Evolutionary conservation across 2,329 filamentous ascomycete genomes (phyloP).

Genomic region (Aspergillus sp.): DNA sequence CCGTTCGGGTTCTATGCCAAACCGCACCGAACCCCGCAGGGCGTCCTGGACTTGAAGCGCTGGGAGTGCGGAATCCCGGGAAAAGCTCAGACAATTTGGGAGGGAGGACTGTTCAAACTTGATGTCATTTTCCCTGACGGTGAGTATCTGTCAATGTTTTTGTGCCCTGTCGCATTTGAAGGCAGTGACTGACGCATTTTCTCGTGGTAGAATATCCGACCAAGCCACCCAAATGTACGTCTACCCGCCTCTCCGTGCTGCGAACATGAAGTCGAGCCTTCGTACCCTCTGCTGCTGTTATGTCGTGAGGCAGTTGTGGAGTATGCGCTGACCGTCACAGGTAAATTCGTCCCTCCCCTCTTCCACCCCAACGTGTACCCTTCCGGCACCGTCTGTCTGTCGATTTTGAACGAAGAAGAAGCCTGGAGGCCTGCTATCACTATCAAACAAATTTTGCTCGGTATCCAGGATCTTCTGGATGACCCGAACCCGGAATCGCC

Average conservation of each 20-base stretch:
- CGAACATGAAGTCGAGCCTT: background rate
- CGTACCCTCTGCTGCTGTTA: background rate
- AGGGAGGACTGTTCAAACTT: constrained; percentile 94
- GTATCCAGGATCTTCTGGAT: constrained; percentile 92
- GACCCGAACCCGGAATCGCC: constrained; percentile 97
- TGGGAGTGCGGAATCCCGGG: constrained; percentile 98
- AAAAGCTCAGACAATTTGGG: constrained; percentile 96
- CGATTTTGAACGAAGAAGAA: constrained; percentile 96
- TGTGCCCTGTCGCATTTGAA: background rate
- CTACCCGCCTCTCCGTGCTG: background rate
- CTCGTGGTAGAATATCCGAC: constrained; percentile 80
- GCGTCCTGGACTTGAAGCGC: constrained; percentile 83
- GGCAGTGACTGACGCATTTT: constrained; percentile 14
- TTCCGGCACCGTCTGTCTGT: constrained; percentile 94
- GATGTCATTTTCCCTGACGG: constrained; percentile 91
- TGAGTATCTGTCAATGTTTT: constrained; percentile 44
- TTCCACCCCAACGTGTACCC: constrained; percentile 99
- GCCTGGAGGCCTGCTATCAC: constrained; percentile 98
- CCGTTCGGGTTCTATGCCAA: constrained; percentile 97
- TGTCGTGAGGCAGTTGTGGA: background rate
- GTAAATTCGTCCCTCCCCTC: constrained; percentile 92
- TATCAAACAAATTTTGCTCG: constrained; percentile 93
- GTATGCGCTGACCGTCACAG: constrained; percentile 44
- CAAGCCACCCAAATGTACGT: constrained; percentile 95
- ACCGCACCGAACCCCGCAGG: constrained; percentile 73